Base-by-base conservation (phyloP, 225 moss, liverwort and hornwort genomes). In the Ulota crispa region DNA sequence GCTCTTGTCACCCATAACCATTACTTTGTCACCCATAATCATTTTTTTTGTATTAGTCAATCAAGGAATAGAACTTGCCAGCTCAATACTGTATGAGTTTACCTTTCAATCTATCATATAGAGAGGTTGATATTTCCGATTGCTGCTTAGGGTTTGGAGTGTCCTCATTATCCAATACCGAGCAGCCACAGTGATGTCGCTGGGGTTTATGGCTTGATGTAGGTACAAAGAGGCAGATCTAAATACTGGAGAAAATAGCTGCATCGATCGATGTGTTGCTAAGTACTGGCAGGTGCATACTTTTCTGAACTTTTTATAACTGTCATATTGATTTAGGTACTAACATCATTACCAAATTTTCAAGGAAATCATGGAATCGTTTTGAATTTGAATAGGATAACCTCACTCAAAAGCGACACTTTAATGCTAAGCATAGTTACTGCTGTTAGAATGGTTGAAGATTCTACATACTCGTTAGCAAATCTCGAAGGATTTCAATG, bases 221-320 rank as follows among this genome's bases (percentile, higher is more conserved):
- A 95, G 93, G 91, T 95, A 95, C 80, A 95, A 95, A 78, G 95
- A 97, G 45, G 92, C 92, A 32, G 93, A 92, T 65, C 79, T 95
- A 65, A 94, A 95, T 32, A 89, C 91, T 16, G 97, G 92, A 75
- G 95, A 95, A 76, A 97, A 97, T 75, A 92, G 93, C 83, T 95
- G 95, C 85, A 94, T 92, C 9, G 95, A 96, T 85, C 92, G 95
- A 26, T 96, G 96, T 73, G 95, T 96, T 50, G 88, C 93, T 6
- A 95, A 96, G 80, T 95, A 96, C 81, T 96, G 95, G 96, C 95
- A 96, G 95, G 96, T 96, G 41, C 12, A 54, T 43, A 31, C 59
- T 69, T 23, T 5, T 3, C 50, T 1, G 5, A 42, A 42, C 23
- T 0, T 0, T 50, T 75, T 21, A 41, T 6, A 28, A 20, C 13